Evolutionary conservation across 495 filamentous ascomycete genomes (phyloP), one percentile per base, ranked within the genome.

Genomic region (Tuber umbilicatum): DNA sequence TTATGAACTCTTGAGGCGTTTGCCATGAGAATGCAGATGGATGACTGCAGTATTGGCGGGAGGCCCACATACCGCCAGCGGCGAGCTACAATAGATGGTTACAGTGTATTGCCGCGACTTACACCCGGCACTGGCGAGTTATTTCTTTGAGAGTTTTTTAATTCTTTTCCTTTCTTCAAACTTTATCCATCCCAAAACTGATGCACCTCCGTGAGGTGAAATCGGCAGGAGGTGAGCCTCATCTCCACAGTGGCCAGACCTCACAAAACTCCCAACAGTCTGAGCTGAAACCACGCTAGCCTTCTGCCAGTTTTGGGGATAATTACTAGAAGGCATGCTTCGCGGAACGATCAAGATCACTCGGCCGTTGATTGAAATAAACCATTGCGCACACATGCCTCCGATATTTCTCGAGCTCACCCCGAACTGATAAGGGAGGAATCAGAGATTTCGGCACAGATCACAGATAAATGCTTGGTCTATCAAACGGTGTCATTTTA

Each of bases 341-440:
- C 27, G 12, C 55, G 19, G 55, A 64, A 16, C 7, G 55, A 64
- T 35, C 31, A 35, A 64, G 35, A 64, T 35, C 27, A 35, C 14
- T 35, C 55, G 5, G 1, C 27, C 3, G 27, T 14, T 31, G 27
- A 27, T 64, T 64, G 55, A 64, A 64, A 64, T 27, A 64, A 64
- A 64, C 55, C 55, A 64, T 27, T 35, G 55, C 55, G 55, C 55
- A 64, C 27, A 64, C 55, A 35, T 64, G 55, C 55, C 55, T 64
- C 55, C 55, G 55, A 2, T 64, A 64, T 64, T 64, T 64, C 55
- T 64, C 55, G 55, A 64, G 55, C 27, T 64, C 55, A 17, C 10
- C 31, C 55, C 55, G 55, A 64, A 64, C 55, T 64, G 55, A 64
- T 64, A 64, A 64, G 55, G 55, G 55, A 35, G 55, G 27, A 64